Percentiles rank a stretch among this genome's conserved stretches.
These are phyloP conservation scores for Lojkania enalia DNA, from an alignment of 2,329 filamentous ascomycete genomes.

Conservation along the genomic window DNA sequence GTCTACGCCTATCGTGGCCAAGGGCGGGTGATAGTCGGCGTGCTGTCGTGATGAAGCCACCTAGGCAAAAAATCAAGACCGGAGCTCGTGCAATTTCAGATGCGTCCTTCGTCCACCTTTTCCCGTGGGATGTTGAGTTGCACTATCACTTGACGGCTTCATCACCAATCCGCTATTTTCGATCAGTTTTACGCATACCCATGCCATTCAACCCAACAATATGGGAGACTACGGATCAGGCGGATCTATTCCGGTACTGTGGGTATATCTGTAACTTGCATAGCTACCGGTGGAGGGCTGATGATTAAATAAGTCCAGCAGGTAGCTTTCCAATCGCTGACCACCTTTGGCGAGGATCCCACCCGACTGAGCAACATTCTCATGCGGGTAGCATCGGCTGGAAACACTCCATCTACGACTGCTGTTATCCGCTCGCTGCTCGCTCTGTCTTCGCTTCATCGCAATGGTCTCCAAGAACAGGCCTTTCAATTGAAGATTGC, in stretches of 20 bases:
- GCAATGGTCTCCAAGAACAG: constrained; percentile 16
- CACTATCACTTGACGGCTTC: not conserved
- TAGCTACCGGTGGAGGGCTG: not conserved
- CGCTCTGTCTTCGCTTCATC: constrained; percentile 16
- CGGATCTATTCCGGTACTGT: not conserved
- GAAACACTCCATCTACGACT: constrained; percentile 8
- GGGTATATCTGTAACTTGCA: not conserved
- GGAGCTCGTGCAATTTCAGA: too few relatives aligned
- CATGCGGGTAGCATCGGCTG: constrained; percentile 8
- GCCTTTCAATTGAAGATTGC: constrained; percentile 16
- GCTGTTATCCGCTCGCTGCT: constrained; percentile 15
- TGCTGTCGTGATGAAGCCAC: not conserved
- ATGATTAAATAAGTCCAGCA: constrained; percentile 2
- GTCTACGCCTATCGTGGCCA: constrained; percentile 4
- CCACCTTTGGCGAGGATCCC: constrained; percentile 8
- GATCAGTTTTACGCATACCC: not conserved
- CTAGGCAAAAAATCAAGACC: too few relatives aligned
- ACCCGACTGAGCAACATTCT: constrained; percentile 4
- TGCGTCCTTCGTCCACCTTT: not conserved
- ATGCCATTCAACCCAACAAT: not conserved
- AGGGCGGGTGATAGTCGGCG: not conserved
- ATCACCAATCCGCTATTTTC: not conserved
- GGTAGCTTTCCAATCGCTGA: constrained; percentile 6
- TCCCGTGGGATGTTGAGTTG: not conserved
- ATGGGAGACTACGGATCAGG: not conserved